Conservation (phyloP, 805 yeast genomes). For the Tetrapisispora nanseiensis region DNA sequence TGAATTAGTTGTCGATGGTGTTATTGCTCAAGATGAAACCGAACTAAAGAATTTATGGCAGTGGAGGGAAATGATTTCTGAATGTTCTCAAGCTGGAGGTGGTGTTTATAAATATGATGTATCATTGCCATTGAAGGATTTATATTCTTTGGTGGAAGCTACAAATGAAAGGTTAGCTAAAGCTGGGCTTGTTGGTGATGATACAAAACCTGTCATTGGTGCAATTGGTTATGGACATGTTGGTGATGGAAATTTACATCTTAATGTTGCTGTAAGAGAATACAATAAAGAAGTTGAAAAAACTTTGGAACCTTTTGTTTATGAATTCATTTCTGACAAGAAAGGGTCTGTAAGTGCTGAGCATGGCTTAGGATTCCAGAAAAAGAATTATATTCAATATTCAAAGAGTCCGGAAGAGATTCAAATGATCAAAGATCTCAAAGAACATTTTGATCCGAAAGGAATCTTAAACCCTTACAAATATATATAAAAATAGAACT, state of each 20-base stretch:
- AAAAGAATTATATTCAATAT: slow-evolving; percentile 81
- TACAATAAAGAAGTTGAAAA: slow-evolving; percentile 73
- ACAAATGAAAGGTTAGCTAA: slow-evolving; percentile 51
- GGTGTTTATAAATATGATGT: slow-evolving; percentile 98
- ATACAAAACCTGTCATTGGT: slow-evolving; percentile 60
- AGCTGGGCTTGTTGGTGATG: slow-evolving; percentile 49
- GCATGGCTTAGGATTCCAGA: slow-evolving; percentile 95
- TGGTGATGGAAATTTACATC: slow-evolving; percentile 94
- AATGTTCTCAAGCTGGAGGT: slow-evolving; percentile 74
- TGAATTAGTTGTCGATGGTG: slow-evolving; percentile 84
- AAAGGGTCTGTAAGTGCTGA: slow-evolving; percentile 93
- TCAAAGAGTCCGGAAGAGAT: slow-evolving; percentile 69
- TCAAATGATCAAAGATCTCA: slow-evolving; percentile 64
- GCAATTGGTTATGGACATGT: slow-evolving; percentile 97
- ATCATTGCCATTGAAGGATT: slow-evolving; percentile 71
- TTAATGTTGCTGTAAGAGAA: slow-evolving; percentile 82
- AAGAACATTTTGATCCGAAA: slow-evolving; percentile 80
- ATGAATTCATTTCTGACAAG: slow-evolving; percentile 66
- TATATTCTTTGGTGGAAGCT: slow-evolving; percentile 77
- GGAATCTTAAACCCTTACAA: slow-evolving; percentile 92
- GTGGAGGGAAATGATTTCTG: slow-evolving; percentile 94
- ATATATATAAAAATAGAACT: slow-evolving; percentile 42
- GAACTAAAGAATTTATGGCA: slow-evolving; percentile 79
- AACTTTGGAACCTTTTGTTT: slow-evolving; percentile 85
- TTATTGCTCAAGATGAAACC: slow-evolving; percentile 89